phyloP scores from a whole-genome alignment of 2,329 filamentous ascomycete genomes.

The Aspergillus sp. region DNA sequence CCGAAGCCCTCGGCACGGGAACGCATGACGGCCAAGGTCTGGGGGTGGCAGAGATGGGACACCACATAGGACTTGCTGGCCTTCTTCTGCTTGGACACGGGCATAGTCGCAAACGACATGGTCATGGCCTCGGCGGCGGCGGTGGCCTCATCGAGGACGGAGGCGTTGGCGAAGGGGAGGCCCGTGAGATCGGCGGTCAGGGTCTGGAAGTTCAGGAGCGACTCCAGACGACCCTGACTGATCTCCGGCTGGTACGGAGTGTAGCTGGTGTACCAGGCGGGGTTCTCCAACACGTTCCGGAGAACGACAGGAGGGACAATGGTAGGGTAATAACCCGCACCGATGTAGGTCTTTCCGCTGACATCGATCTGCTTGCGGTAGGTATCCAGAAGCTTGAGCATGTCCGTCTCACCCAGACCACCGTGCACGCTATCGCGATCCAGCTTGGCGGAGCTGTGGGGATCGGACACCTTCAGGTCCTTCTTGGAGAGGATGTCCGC shows the following conservation, averaged over 20 bases:
- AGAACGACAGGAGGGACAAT: conserved; percentile 85
- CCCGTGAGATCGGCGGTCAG: conserved; percentile 85
- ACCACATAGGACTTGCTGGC: conserved; percentile 79
- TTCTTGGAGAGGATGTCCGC: conserved; percentile 69
- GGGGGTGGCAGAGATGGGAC: conserved; percentile 76
- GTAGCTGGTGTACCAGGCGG: conserved; percentile 97
- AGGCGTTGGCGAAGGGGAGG: conserved; percentile 85
- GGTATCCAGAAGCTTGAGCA: conserved; percentile 39
- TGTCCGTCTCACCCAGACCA: conserved; percentile 46
- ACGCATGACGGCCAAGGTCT: conserved; percentile 78
- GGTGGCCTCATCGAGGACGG: conserved; percentile 84
- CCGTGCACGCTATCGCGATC: conserved; percentile 37
- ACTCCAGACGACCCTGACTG: conserved; percentile 90
- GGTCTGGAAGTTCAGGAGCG: conserved; percentile 92
- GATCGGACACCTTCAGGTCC: conserved; percentile 57
- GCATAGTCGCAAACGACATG: conserved; percentile 74
- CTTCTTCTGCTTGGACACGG: conserved; percentile 68
- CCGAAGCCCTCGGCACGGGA: conserved; percentile 90
- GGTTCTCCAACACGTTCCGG: conserved; percentile 87
- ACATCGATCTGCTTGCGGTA: conserved; percentile 58
- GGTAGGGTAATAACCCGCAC: conserved; percentile 85
- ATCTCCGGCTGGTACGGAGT: conserved; percentile 97
- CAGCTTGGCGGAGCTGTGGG: conserved; percentile 42
- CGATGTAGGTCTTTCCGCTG: conserved; percentile 67
- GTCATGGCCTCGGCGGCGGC: conserved; percentile 96